A percentile compares a stretch with the other conserved stretches of the same genome.
Evolutionary conservation across 1,284 basidiomycete species (phyloP).

Genomic region (Boletus semigastroideus): DNA sequence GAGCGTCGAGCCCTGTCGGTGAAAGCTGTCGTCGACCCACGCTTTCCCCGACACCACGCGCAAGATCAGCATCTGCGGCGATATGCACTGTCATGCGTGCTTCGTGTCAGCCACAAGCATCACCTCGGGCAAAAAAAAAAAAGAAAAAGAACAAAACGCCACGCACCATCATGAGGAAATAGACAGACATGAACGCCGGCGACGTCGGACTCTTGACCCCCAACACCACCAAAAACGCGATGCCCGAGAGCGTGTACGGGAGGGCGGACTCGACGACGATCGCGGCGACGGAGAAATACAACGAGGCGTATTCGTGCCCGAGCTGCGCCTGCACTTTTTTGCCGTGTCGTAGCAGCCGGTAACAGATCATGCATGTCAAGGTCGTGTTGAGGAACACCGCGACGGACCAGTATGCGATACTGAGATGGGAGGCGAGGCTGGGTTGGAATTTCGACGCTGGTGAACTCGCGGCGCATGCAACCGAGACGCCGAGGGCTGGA

Average conservation of each 20-base stretch:
- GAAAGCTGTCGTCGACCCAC: not conserved
- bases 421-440: not conserved
- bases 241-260: not conserved
- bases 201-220: not conserved
- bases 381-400: not conserved
- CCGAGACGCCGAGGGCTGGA: not conserved
- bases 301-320: not conserved
- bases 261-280: slow-evolving; percentile 1
- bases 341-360: not conserved
- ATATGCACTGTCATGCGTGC: not conserved
- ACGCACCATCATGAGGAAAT: slow-evolving; percentile 1
- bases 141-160: not conserved
- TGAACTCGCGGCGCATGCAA: not conserved
- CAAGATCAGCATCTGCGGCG: not conserved
- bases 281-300: not conserved
- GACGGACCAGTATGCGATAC: not conserved
- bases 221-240: not conserved
- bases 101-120: not conserved
- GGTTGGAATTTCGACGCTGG: not conserved
- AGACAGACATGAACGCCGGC: not conserved
- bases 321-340: not conserved
- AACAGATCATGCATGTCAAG: not conserved
- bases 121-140: not conserved
- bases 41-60: not conserved
- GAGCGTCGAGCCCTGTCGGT: not conserved